These are phyloP conservation scores for Saccharomyces kudriavzevii DNA, from an alignment of 805 yeast genomes.

Conservation along the genomic window DNA sequence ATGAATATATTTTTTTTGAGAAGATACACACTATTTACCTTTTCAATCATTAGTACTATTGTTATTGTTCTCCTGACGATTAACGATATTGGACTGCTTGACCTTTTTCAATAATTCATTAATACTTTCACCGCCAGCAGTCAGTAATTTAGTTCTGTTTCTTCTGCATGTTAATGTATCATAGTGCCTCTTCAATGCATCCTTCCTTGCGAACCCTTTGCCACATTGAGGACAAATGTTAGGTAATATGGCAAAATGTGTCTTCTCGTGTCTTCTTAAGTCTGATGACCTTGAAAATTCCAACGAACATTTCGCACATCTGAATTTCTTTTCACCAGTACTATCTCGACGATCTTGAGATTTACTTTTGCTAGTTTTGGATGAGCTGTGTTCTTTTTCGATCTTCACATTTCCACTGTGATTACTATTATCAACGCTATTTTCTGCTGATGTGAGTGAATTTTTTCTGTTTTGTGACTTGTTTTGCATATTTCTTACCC, in stretches of 20 bases:
- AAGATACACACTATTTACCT: background rate
- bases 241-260: conserved; percentile 61
- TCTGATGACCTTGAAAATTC: conserved; percentile 61
- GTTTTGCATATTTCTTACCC: conserved; percentile 5
- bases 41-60: conserved; percentile 2
- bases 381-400: background rate
- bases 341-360: background rate
- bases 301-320: conserved; percentile 51
- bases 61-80: background rate
- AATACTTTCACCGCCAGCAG: conserved; percentile 26
- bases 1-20: background rate
- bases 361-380: background rate
- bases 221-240: conserved; percentile 69
- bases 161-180: conserved; percentile 69
- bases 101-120: conserved; percentile 21
- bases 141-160: conserved; percentile 47
- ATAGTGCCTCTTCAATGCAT: conserved; percentile 66
- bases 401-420: background rate
- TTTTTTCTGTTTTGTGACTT: background rate
- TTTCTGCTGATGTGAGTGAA: background rate
- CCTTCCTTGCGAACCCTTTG: conserved; percentile 76
- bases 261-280: conserved; percentile 65
- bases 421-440: background rate
- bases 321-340: conserved; percentile 34
- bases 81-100: background rate